Conservation (phyloP, 139 green algal genomes). For the Haematococcus lacustris region DNA sequence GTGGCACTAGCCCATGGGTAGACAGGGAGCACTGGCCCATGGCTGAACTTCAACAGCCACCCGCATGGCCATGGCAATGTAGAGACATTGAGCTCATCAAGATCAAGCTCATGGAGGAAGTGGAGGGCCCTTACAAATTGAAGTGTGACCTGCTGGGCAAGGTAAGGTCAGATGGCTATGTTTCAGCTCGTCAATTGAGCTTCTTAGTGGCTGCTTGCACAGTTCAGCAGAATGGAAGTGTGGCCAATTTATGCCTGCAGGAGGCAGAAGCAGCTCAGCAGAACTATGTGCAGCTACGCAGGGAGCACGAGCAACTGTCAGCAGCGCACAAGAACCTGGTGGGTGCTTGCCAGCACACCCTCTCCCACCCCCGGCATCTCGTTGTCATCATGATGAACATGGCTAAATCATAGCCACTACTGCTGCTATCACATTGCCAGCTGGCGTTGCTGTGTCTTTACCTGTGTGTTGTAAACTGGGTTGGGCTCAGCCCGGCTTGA, state of each 20-base stretch:
- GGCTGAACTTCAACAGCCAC: not conserved
- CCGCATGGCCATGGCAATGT: not conserved
- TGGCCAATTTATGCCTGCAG: slow-evolving; percentile 10
- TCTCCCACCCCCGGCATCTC: no score
- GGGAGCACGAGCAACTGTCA: slow-evolving; percentile 43
- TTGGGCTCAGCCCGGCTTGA: no score
- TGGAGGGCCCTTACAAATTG: slow-evolving; percentile 38
- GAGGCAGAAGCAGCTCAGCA: slow-evolving; percentile 44
- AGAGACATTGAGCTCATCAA: slow-evolving; percentile 52
- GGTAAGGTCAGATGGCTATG: slow-evolving; percentile 6
- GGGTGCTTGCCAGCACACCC: no score
- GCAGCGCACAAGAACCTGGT: slow-evolving; percentile 22
- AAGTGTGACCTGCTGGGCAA: slow-evolving; percentile 43
- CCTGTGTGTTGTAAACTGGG: no score
- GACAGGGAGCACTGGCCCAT: no score
- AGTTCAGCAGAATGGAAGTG: not conserved
- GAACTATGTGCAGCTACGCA: slow-evolving; percentile 29
- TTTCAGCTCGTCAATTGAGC: not conserved
- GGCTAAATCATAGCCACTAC: no score
- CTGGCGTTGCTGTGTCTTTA: no score
- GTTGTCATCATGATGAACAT: no score
- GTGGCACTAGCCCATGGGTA: no score
- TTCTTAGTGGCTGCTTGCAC: not conserved
- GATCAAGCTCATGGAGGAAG: slow-evolving; percentile 44
- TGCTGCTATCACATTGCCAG: no score